Evolutionary conservation across 176 grass and related monocot species (phyloP).

Genomic region (Areca catechu): DNA sequence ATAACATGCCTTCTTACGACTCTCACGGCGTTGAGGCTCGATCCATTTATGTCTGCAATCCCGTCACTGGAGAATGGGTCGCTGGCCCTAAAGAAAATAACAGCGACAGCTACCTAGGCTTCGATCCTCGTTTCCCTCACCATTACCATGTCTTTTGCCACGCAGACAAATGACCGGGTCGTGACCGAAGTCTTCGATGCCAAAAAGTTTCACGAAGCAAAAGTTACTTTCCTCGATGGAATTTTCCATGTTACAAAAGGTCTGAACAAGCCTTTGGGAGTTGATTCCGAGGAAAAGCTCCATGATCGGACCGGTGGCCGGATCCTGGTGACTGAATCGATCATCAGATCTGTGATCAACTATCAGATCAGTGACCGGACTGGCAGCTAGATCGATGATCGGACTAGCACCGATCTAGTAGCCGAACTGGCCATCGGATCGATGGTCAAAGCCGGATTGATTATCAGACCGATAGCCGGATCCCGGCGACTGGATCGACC

Average conservation of each 20-base stretch:
- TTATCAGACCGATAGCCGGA: no score
- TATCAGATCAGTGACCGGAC: no score
- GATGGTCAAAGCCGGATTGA: no score
- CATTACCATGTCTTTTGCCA: constrained; percentile 6
- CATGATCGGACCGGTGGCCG: no score
- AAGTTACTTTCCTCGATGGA: constrained; percentile 4
- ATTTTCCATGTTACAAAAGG: constrained; percentile 12
- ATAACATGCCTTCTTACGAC: no score
- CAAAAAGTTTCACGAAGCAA: neutral
- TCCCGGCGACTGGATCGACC: no score
- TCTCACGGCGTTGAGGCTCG: no score
- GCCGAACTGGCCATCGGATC: no score
- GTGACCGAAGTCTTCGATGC: neutral
- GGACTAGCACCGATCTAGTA: no score
- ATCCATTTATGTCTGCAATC: constrained; percentile 10
- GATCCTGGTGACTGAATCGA: no score
- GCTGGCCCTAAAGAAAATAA: neutral
- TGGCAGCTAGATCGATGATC: no score
- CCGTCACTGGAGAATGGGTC: neutral
- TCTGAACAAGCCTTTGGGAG: neutral
- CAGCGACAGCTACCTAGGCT: neutral
- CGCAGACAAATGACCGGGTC: neutral
- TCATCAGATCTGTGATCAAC: no score
- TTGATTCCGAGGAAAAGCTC: neutral
- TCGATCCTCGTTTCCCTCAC: neutral